These are phyloP conservation scores for Nicotiana rustica DNA, from an alignment of 305 asterid genomes.

Conservation along the genomic window DNA sequence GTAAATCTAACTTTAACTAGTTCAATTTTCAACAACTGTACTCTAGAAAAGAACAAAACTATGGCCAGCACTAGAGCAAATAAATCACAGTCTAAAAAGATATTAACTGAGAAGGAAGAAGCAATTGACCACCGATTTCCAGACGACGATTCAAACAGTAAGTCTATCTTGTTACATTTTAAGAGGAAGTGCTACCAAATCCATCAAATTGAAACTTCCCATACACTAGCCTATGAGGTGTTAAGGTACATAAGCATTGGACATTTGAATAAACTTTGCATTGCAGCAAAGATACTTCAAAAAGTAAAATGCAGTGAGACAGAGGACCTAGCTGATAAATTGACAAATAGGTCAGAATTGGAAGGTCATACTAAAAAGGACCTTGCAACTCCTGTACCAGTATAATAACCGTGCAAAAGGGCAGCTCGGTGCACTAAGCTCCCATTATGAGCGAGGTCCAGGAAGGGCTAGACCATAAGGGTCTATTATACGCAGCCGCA, in stretches of 20 bases:
- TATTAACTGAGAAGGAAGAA: background rate
- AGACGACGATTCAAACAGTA: background rate
- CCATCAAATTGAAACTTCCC: background rate
- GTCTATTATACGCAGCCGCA: too few relatives aligned
- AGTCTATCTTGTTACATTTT: slow-evolving; percentile 3
- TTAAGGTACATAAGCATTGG: slow-evolving; percentile 1
- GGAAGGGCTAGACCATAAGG: too few relatives aligned
- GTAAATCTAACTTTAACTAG: background rate
- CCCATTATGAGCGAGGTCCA: too few relatives aligned
- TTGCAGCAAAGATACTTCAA: background rate
- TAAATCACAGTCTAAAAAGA: background rate
- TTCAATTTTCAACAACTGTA: background rate
- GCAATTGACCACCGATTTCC: background rate
- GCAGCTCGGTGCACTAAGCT: too few relatives aligned
- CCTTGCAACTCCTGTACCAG: background rate
- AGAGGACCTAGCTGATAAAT: background rate
- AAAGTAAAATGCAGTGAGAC: slow-evolving; percentile 1
- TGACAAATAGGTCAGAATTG: slow-evolving; percentile 1
- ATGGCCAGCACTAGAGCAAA: background rate
- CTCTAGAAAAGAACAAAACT: background rate
- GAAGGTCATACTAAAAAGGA: slow-evolving; percentile 21
- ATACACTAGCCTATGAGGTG: background rate
- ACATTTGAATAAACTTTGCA: background rate
- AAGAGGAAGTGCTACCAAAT: background rate
- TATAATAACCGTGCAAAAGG: too few relatives aligned